Evolutionary conservation across 768 basidiomycete species (phyloP).

Genomic region (Cystobasidium tubakii): DNA sequence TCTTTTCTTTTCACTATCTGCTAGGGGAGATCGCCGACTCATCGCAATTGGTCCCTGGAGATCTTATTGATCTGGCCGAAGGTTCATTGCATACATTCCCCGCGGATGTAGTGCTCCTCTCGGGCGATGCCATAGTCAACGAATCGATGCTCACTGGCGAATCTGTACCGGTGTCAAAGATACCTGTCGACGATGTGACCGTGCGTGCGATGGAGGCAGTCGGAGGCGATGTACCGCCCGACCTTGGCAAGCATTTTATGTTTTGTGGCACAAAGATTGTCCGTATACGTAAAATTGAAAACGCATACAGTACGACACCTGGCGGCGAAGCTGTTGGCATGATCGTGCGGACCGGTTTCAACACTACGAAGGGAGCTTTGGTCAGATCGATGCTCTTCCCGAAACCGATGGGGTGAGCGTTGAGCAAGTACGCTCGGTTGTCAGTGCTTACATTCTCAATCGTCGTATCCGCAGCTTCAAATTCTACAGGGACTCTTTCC

Average conservation of each 20-base stretch:
- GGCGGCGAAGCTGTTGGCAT: conserved; percentile 43
- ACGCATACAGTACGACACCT: conserved; percentile 1
- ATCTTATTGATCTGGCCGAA: conserved; percentile 80
- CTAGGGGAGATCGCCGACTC: conserved; percentile 61
- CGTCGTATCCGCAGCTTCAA: conserved; percentile 59
- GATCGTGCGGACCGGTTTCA: conserved; percentile 86
- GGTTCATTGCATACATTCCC: conserved; percentile 69
- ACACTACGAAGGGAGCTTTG: conserved; percentile 93
- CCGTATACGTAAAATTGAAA: conserved; percentile 55
- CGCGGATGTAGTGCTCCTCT: conserved; percentile 82
- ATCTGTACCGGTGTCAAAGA: conserved; percentile 91
- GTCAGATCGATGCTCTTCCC: conserved; percentile 97
- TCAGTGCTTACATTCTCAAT: neutral
- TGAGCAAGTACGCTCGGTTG: too few species aligned
- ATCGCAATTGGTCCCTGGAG: conserved; percentile 76
- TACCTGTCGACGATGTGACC: conserved; percentile 72
- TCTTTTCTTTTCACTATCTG: too few species aligned
- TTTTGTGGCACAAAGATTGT: conserved; percentile 88
- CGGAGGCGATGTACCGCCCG: conserved; percentile 58
- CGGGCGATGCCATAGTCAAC: conserved; percentile 95
- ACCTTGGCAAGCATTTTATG: conserved; percentile 73
- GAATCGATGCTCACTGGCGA: conserved; percentile 99
- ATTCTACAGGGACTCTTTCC: conserved; percentile 71
- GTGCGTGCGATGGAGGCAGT: conserved; percentile 54
- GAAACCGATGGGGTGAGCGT: conserved; percentile 70